phyloP scores from a whole-genome alignment of 2,329 filamentous ascomycete species.

The Microdochium bolleyi region DNA sequence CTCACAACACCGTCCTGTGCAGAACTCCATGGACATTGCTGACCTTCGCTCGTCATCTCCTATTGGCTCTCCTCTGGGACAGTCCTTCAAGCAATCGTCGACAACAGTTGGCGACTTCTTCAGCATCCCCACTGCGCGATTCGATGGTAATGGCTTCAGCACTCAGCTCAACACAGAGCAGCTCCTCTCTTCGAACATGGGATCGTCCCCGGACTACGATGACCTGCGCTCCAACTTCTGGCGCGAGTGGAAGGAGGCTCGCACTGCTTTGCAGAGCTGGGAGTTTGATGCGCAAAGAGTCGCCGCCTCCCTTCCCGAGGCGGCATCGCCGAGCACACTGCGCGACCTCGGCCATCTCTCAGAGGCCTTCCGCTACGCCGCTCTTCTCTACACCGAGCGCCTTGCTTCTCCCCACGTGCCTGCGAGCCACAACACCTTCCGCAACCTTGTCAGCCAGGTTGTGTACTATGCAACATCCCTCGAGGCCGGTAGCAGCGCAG shows the following conservation, averaged over 20 bases:
- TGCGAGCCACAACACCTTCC: constrained; percentile 69
- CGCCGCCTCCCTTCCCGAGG: constrained; percentile 38
- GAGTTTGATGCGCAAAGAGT: constrained; percentile 56
- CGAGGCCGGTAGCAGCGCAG: constrained; percentile 60
- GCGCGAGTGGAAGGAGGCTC: constrained; percentile 78
- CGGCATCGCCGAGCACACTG: constrained; percentile 52
- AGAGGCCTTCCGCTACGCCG: constrained; percentile 84
- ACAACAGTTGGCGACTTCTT: constrained; percentile 38
- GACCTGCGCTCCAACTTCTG: constrained; percentile 64
- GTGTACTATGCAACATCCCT: constrained; percentile 78
- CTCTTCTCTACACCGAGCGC: constrained; percentile 82
- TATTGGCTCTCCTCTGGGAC: constrained; percentile 31
- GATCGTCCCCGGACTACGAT: constrained; percentile 39
- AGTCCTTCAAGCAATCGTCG: constrained; percentile 30
- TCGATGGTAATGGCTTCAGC: constrained; percentile 62
- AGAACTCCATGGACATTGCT: constrained; percentile 22
- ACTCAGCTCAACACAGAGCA: constrained; percentile 48
- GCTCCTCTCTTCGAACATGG: constrained; percentile 30
- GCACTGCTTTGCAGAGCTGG: constrained; percentile 71
- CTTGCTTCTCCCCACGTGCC: constrained; percentile 70
- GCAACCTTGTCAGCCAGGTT: constrained; percentile 73
- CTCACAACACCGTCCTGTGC: constrained; percentile 58
- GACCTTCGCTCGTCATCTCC: constrained; percentile 24
- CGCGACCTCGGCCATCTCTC: constrained; percentile 75
- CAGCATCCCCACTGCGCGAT: constrained; percentile 44